Conservation (phyloP, 306 rosid genomes). For the Citrullus colocynthis region DNA sequence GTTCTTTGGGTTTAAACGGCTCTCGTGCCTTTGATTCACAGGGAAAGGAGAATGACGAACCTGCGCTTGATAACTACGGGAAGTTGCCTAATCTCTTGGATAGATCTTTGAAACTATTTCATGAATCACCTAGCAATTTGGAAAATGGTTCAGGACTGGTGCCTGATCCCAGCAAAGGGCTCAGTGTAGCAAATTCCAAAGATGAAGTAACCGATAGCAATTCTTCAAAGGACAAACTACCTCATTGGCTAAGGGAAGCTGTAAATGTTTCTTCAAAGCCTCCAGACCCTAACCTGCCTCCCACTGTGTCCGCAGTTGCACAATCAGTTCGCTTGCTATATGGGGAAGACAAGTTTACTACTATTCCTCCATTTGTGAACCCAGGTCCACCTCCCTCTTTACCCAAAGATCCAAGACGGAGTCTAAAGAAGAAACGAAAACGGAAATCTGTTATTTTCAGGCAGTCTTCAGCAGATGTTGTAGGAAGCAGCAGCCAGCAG, state of each 20-base stretch:
- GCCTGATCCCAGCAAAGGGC: constrained; percentile 36
- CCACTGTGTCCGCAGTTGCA: constrained; percentile 83
- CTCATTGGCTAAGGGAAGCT: constrained; percentile 98
- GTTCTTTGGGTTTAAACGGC: constrained; percentile 56
- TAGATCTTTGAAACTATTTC: constrained; percentile 35
- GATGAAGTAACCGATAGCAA: constrained; percentile 51
- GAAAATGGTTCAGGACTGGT: constrained; percentile 39
- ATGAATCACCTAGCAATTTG: constrained; percentile 25
- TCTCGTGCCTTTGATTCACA: constrained; percentile 30
- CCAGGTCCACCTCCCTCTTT: constrained; percentile 81
- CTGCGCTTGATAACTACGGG: constrained; percentile 30
- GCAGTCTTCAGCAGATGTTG: constrained; percentile 27
- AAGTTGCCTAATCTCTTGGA: constrained; percentile 66
- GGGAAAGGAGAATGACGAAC: constrained; percentile 46
- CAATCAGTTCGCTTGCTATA: constrained; percentile 79
- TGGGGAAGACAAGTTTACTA: constrained; percentile 57
- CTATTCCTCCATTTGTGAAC: constrained; percentile 85
- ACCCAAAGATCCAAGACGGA: constrained; percentile 84
- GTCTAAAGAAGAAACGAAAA: constrained; percentile 54
- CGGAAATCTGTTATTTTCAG: constrained; percentile 33
- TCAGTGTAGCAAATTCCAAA: constrained; percentile 23
- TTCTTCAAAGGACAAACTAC: constrained; percentile 71
- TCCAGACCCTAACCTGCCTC: constrained; percentile 74
- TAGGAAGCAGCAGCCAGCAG: constrained; percentile 34
- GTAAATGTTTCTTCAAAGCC: constrained; percentile 61